Evolutionary conservation across 208 protist genomes (phyloP).

Genomic region (Crithidia expoeki): DNA sequence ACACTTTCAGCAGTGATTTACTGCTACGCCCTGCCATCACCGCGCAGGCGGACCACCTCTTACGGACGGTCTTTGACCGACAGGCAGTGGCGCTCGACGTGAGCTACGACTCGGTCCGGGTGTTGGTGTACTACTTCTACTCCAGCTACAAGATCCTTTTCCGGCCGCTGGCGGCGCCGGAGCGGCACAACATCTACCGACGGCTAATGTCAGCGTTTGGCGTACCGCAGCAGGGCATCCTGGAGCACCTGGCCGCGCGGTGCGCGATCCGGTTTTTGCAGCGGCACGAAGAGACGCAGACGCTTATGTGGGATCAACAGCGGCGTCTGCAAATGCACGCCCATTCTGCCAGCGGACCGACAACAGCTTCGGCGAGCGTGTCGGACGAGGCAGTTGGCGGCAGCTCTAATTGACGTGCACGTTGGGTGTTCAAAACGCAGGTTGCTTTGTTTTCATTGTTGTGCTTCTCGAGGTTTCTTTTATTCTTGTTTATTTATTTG

Average conservation of each 20-base stretch:
- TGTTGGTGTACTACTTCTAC: constrained; percentile 84
- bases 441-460: not conserved
- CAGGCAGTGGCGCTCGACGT: constrained; percentile 66
- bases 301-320: constrained; percentile 58
- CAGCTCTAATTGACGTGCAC: constrained; percentile 4
- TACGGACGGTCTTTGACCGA: constrained; percentile 68
- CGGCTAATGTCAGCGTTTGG: constrained; percentile 69
- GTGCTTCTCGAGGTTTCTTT: constrained; percentile 5
- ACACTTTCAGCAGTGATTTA: constrained; percentile 47
- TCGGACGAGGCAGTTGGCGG: constrained; percentile 1
- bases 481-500: too few relatives aligned
- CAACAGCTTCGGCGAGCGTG: constrained; percentile 5
- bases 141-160: constrained; percentile 75
- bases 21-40: constrained; percentile 59
- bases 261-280: constrained; percentile 79
- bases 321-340: constrained; percentile 24
- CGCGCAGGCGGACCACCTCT: constrained; percentile 41
- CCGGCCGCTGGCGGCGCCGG: constrained; percentile 64
- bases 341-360: not conserved
- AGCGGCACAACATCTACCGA: constrained; percentile 75
- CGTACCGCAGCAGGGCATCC: constrained; percentile 62
- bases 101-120: constrained; percentile 72
- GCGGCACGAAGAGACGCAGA: constrained; percentile 56
- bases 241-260: constrained; percentile 75
- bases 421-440: not conserved